A percentile compares a stretch with the other conserved stretches of the same genome.
Conservation (phyloP, 1,284 basidiomycete genomes). For the Puccinia novopanici region DNA sequence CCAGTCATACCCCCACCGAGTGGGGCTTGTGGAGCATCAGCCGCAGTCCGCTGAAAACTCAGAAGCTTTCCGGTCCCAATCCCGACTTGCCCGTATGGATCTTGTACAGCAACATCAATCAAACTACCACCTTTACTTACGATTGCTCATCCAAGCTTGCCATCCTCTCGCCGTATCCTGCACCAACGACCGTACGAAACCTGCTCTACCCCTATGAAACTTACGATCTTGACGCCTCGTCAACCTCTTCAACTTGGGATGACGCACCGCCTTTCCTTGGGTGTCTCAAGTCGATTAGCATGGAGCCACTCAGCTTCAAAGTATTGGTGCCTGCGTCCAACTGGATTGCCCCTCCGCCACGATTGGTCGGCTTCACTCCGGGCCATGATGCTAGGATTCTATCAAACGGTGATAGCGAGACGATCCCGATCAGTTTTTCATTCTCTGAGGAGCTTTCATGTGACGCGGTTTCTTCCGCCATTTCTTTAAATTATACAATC, state of each 20-base stretch:
- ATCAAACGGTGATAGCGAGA: conserved; percentile 66
- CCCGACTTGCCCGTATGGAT: conserved; percentile 58
- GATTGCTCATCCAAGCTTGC: conserved; percentile 59
- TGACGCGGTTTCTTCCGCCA: conserved; percentile 66
- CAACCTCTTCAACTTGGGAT: conserved; percentile 66
- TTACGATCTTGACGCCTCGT: conserved; percentile 69
- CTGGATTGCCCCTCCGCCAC: conserved; percentile 72
- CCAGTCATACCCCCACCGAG: conserved; percentile 75
- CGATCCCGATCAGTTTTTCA: conserved; percentile 71
- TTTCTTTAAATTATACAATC: conserved; percentile 64
- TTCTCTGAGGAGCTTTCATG: conserved; percentile 78
- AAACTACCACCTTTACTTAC: conserved; percentile 27
- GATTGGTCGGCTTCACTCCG: conserved; percentile 74
- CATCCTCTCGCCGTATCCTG: conserved; percentile 69
- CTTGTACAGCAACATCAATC: conserved; percentile 48
- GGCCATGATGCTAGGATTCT: conserved; percentile 78
- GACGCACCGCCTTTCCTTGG: conserved; percentile 69
- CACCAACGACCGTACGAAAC: conserved; percentile 69
- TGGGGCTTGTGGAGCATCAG: conserved; percentile 81
- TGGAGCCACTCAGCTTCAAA: conserved; percentile 78
- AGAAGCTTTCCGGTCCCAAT: conserved; percentile 65
- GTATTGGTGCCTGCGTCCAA: conserved; percentile 69
- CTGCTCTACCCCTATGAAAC: conserved; percentile 78
- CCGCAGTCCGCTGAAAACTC: conserved; percentile 31
- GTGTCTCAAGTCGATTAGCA: conserved; percentile 69